A percentile compares a stretch with the other conserved stretches of the same genome.
Evolutionary conservation across 2,329 filamentous ascomycete species (phyloP).

Genomic region (Sordariomycetes sp.): DNA sequence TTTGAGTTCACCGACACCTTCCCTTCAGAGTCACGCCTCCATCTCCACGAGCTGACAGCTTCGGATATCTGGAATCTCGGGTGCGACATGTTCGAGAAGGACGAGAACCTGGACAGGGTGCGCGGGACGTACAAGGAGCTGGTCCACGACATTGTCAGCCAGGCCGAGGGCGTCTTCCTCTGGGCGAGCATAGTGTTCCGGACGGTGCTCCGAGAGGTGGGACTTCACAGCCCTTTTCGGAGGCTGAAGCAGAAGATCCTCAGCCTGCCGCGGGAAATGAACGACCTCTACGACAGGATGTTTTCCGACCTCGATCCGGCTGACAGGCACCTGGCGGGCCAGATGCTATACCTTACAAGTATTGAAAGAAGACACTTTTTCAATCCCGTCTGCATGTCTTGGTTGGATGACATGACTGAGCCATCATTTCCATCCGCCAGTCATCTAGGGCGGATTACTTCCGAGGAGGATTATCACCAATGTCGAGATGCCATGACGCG

Average conservation of each 20-base stretch:
- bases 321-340: neutral
- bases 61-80: neutral
- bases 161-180: conserved; percentile 6
- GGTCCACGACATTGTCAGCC: neutral
- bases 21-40: neutral
- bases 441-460: neutral
- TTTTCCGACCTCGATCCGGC: neutral
- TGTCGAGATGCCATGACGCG: neutral
- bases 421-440: neutral
- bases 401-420: neutral
- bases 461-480: neutral
- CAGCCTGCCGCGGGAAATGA: neutral
- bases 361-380: neutral
- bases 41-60: neutral
- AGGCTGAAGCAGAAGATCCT: neutral
- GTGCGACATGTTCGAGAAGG: neutral
- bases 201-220: neutral
- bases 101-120: neutral
- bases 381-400: neutral
- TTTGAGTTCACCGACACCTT: neutral
- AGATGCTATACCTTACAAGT: neutral
- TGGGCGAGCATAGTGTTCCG: conserved; percentile 5
- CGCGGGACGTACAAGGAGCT: neutral
- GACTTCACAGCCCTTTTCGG: neutral
- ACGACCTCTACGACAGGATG: neutral